Base-by-base conservation (phyloP, 495 filamentous ascomycete genomes). In the Penicillium paradoxum region DNA sequence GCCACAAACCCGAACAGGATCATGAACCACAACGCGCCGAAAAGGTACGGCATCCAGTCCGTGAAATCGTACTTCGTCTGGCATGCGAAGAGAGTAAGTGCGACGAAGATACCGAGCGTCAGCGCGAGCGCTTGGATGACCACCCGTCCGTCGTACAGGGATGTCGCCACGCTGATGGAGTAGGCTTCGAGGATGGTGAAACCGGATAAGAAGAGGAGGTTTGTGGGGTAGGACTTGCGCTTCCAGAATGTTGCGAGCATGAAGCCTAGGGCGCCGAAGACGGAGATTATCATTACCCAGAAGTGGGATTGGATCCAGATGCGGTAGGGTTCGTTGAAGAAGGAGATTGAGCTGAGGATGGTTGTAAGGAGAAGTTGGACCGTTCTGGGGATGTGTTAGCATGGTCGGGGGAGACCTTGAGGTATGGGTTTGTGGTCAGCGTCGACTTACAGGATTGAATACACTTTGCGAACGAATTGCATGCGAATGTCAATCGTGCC, bases 21-120 rank as follows among this genome's bases (percentile, higher is more conserved):
- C 50, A 96, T 69, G 24, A 88, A 84, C 91, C 91, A 97, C 9
- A 99, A 79, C 0, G 73, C 84, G 48, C 91, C 90, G 64, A 95
- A 95, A 9, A 99, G 81, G 65, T 96, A 97, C 22, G 92, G 92
- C 79, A 91, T 89, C 95, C 90, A 96, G 44, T 79, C 80, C 0
- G 91, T 97, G 71, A 99, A 97, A 77, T 99, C 95, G 68, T 97
- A 97, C 66, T 95, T 96, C 45, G 88, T 90, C 73, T 99, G 93
- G 83, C 91, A 95, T 25, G 93, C 93, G 69, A 97, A 99, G 10
- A 93, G 68, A 0, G 91, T 97, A 38, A 99, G 79, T 39, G 86
- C 91, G 39, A 96, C 74, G 72, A 99, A 99, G 66, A 99, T 90
- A 42, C 87, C 92, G 4, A 89, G 82, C 0, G 93, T 99, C 39